These are phyloP conservation scores for Vanderwaltozyma tropicalis DNA, from an alignment of 805 yeast genomes.

Conservation along the genomic window DNA sequence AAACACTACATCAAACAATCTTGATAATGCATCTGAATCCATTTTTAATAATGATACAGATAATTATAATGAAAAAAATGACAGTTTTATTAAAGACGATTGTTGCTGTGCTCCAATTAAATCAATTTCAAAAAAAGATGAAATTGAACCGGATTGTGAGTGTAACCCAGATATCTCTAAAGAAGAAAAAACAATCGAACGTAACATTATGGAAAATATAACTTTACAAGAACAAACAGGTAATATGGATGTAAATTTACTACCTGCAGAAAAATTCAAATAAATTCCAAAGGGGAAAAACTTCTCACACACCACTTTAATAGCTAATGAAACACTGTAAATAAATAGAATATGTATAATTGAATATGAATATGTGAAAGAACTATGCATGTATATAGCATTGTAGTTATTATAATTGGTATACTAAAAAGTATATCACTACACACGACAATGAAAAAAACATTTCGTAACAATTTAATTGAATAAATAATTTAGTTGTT, in stretches of 20 bases:
- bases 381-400: too few species aligned
- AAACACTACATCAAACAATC: neutral
- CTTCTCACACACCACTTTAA: neutral
- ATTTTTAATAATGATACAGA: neutral
- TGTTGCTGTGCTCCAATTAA: slow-evolving; percentile 6
- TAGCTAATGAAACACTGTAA: too few species aligned
- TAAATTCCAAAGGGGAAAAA: neutral
- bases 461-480: too few species aligned
- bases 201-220: slow-evolving; percentile 16
- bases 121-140: neutral
- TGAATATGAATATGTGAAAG: too few species aligned
- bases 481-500: too few species aligned
- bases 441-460: too few species aligned
- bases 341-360: too few species aligned
- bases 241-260: slow-evolving; percentile 23
- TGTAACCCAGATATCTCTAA: neutral
- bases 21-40: neutral
- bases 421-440: too few species aligned
- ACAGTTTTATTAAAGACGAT: neutral
- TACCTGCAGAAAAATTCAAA: slow-evolving; percentile 15
- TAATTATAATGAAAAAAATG: neutral
- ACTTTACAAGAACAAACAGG: slow-evolving; percentile 23
- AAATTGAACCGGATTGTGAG: neutral
- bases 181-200: slow-evolving; percentile 16
- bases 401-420: too few species aligned